Evolutionary conservation across 2,329 filamentous ascomycete genomes (phyloP).

Genomic region (Fusarium sp.): DNA sequence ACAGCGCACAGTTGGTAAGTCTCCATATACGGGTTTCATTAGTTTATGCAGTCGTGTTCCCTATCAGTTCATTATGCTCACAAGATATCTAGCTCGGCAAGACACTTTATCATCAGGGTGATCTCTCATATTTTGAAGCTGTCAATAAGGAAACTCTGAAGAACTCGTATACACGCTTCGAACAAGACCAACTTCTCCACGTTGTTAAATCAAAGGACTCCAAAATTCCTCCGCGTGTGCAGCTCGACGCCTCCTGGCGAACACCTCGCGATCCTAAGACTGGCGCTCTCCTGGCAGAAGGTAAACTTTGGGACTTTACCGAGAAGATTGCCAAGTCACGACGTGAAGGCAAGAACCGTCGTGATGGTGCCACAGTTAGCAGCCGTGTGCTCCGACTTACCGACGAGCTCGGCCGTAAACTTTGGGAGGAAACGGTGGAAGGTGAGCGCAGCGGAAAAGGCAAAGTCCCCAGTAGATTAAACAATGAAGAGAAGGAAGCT

Average conservation of each 20-base stretch:
- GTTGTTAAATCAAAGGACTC: conserved; percentile 76
- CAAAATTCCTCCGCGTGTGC: conserved; percentile 71
- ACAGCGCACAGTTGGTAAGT: conserved; percentile 81
- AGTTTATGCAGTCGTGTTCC: background rate
- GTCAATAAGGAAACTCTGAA: conserved; percentile 98
- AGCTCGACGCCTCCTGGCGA: conserved; percentile 79
- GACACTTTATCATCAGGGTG: conserved; percentile 96
- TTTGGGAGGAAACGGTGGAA: conserved; percentile 71
- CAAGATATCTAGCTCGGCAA: conserved; percentile 77
- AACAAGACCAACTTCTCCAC: conserved; percentile 89
- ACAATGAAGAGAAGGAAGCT: conserved; percentile 61
- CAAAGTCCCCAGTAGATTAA: conserved; percentile 58
- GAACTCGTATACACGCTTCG: conserved; percentile 88
- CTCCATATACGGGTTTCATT: background rate
- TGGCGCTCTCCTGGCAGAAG: conserved; percentile 73
- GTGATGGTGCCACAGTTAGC: conserved; percentile 92
- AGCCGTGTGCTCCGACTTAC: conserved; percentile 82
- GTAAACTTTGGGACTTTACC: conserved; percentile 90
- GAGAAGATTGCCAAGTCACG: conserved; percentile 86
- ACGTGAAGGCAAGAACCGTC: conserved; percentile 92
- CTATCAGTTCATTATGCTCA: conserved; percentile 13
- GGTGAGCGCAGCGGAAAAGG: conserved; percentile 52
- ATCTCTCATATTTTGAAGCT: conserved; percentile 96
- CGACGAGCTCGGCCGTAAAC: conserved; percentile 75
- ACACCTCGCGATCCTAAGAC: conserved; percentile 73